Conservation (phyloP, 2,329 filamentous ascomycete genomes). For the Hysterium pulicare region DNA sequence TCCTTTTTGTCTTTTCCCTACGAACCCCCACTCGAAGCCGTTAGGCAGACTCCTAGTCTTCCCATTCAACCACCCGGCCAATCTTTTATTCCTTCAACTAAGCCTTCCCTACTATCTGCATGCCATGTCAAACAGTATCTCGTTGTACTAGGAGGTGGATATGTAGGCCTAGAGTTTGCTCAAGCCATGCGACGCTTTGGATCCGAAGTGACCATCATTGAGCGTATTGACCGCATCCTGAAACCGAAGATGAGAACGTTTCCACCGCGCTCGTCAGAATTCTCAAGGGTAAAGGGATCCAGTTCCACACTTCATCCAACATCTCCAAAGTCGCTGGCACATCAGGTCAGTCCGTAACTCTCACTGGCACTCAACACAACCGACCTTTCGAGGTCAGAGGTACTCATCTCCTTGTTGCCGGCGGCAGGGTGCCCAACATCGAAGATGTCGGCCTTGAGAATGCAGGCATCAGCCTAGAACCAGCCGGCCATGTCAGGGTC, state of each 20-base stretch:
- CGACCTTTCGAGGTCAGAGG: conserved; percentile 6
- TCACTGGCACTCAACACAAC: conserved; percentile 4
- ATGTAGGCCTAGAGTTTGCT: conserved; percentile 14
- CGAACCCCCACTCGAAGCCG: no score
- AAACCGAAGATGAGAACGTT: conserved; percentile 13
- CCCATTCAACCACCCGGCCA: no score
- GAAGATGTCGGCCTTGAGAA: conserved; percentile 8
- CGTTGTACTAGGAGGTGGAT: conserved; percentile 13
- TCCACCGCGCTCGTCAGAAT: conserved; percentile 7
- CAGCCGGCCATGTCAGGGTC: conserved; percentile 9
- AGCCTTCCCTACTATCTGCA: no score
- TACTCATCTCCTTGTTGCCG: conserved; percentile 10
- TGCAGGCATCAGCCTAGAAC: conserved; percentile 8
- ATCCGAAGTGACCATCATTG: conserved; percentile 11
- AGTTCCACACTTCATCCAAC: conserved; percentile 3
- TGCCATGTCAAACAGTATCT: no score
- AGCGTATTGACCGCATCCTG: conserved; percentile 9
- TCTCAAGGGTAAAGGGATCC: conserved; percentile 10
- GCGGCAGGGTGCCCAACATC: conserved; percentile 11
- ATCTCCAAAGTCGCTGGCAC: conserved; percentile 6
- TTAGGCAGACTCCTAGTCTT: no score
- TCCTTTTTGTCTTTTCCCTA: no score
- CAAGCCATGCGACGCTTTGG: conserved; percentile 12
- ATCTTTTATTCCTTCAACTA: no score
- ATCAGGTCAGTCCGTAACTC: conserved; percentile 7